Evolutionary conservation across 2,329 filamentous ascomycete genomes (phyloP).

Genomic region (Arachnomyces sp.): DNA sequence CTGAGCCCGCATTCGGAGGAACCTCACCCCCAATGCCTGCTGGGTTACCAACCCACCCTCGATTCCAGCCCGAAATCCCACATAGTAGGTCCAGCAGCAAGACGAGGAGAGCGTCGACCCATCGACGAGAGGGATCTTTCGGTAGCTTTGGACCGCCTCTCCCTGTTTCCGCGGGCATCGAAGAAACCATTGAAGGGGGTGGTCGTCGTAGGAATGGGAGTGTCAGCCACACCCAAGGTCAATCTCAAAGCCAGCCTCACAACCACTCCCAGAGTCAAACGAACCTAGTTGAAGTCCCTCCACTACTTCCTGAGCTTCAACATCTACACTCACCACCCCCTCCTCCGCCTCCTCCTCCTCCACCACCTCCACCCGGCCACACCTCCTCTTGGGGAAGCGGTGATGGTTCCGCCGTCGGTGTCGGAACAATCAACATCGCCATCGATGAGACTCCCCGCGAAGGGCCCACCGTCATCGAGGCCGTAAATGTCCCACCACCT

Average conservation of each 20-base stretch:
- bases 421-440: slow-evolving; percentile 33
- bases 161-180: slow-evolving; percentile 45
- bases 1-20: slow-evolving; percentile 25
- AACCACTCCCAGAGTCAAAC: slow-evolving; percentile 8
- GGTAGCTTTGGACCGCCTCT: slow-evolving; percentile 25
- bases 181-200: slow-evolving; percentile 43
- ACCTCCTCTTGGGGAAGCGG: slow-evolving; percentile 12
- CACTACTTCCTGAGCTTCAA: slow-evolving; percentile 54
- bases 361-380: slow-evolving; percentile 6
- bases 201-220: slow-evolving; percentile 10
- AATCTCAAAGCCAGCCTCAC: not conserved
- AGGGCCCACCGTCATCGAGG: slow-evolving; percentile 1
- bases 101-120: slow-evolving; percentile 20
- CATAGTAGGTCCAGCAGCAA: slow-evolving; percentile 36
- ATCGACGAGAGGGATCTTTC: slow-evolving; percentile 24
- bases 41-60: slow-evolving; percentile 33
- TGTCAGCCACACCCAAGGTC: slow-evolving; percentile 8
- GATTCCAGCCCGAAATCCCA: slow-evolving; percentile 33
- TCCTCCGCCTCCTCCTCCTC: slow-evolving; percentile 38
- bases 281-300: slow-evolving; percentile 28
- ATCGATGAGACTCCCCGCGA: slow-evolving; percentile 26
- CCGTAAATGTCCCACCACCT: slow-evolving; percentile 12
- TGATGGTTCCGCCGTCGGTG: slow-evolving; percentile 27
- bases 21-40: slow-evolving; percentile 18
- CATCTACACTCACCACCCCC: slow-evolving; percentile 49